Conservation (phyloP, 1,139 yeast genomes). For the Protomyces gravidus region DNA sequence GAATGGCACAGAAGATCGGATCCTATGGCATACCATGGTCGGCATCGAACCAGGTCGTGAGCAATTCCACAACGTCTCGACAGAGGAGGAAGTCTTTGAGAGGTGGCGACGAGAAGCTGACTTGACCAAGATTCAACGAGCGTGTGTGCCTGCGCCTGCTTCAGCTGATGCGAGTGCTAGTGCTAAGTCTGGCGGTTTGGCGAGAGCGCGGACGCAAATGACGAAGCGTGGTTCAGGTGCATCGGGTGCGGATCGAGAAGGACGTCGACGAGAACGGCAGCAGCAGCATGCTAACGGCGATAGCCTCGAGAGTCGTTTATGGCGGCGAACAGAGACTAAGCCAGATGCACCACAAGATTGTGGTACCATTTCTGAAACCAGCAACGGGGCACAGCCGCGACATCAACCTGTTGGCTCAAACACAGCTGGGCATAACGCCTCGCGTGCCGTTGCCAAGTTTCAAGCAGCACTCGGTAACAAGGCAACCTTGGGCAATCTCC, state of each 20-base stretch:
- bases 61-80: not conserved
- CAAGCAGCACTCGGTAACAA: not conserved
- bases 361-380: not conserved
- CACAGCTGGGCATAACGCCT: too few relatives aligned
- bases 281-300: not conserved
- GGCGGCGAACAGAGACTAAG: not conserved
- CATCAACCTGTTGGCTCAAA: not conserved
- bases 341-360: not conserved
- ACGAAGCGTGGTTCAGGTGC: not conserved
- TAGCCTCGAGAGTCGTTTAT: not conserved
- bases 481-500: not conserved
- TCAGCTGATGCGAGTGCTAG: not conserved
- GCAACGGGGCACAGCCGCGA: not conserved
- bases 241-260: not conserved
- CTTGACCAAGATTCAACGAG: not conserved
- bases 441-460: not conserved
- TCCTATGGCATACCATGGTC: conserved; percentile 6
- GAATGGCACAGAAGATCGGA: conserved; percentile 5
- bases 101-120: not conserved
- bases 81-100: not conserved
- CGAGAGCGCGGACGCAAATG: not conserved
- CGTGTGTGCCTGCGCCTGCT: not conserved
- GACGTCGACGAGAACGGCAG: not conserved
- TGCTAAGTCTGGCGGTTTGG: not conserved
- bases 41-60: conserved; percentile 21